Evolutionary conservation across 257 asterid genomes (phyloP).

Genomic region (Mentha longifolia): DNA sequence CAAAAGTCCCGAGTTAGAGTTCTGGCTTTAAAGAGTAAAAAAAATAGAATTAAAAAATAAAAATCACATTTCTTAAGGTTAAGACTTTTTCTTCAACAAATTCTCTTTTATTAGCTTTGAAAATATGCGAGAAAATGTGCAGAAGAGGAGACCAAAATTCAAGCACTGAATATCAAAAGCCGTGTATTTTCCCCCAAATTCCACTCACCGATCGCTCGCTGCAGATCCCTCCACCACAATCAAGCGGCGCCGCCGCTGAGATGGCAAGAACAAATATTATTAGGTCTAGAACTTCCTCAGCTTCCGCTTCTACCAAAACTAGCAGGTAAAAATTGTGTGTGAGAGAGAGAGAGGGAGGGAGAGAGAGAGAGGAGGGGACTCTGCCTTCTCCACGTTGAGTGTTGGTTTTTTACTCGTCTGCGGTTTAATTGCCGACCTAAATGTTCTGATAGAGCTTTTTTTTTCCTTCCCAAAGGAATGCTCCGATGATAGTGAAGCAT

Average conservation of each 20-base stretch:
- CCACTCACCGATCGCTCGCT: slow-evolving; percentile 23
- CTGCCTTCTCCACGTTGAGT: not conserved
- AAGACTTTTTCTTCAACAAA: too few relatives aligned
- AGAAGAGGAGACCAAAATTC: not conserved
- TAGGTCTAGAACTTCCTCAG: slow-evolving; percentile 35
- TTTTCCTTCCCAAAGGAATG: slow-evolving; percentile 43
- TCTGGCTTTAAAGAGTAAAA: too few relatives aligned
- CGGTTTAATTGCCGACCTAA: slow-evolving; percentile 16
- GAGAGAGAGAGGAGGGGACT: too few relatives aligned
- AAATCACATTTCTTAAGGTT: too few relatives aligned
- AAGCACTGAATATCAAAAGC: not conserved
- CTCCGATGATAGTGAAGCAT: slow-evolving; percentile 46
- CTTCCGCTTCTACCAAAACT: slow-evolving; percentile 40
- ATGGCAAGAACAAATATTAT: slow-evolving; percentile 43
- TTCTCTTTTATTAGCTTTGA: too few relatives aligned
- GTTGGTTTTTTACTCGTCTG: not conserved
- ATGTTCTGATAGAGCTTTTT: not conserved
- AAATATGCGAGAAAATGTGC: not conserved
- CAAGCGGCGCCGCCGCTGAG: slow-evolving; percentile 32
- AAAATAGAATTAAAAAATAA: too few relatives aligned
- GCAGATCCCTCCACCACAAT: slow-evolving; percentile 32
- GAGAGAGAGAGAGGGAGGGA: not conserved
- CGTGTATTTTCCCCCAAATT: slow-evolving; percentile 13
- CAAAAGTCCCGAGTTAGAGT: too few relatives aligned
- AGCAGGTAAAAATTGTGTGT: slow-evolving; percentile 31